These are phyloP conservation scores for Micractinium conductrix DNA, from an alignment of 139 green algal genomes.

Conservation along the genomic window DNA sequence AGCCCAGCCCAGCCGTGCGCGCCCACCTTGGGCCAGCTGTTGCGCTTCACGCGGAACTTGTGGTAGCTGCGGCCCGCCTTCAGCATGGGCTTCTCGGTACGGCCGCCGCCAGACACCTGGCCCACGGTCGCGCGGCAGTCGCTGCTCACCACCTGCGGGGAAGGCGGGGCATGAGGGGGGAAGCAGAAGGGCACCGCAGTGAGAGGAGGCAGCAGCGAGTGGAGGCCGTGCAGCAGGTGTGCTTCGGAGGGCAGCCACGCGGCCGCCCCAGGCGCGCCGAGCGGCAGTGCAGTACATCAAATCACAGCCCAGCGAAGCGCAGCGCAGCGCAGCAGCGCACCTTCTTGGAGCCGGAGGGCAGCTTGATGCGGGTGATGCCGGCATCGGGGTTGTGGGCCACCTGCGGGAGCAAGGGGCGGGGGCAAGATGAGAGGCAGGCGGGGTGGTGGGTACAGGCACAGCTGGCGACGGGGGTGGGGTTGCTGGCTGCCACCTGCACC, in stretches of 20 bases:
- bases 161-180: background rate
- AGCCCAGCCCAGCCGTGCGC: too few relatives aligned
- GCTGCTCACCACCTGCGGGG: constrained; percentile 83
- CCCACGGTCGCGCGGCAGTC: constrained; percentile 94
- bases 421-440: too few relatives aligned
- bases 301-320: background rate
- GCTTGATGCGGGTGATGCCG: constrained; percentile 98
- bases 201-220: background rate
- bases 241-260: background rate
- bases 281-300: background rate
- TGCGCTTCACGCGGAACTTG: constrained; percentile 98
- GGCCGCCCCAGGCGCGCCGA: too few relatives aligned
- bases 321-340: constrained; percentile 31
- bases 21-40: constrained; percentile 83
- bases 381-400: constrained; percentile 98
- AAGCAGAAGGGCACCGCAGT: background rate
- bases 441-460: too few relatives aligned
- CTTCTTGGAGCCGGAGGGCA: constrained; percentile 99
- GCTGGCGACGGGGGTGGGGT: too few relatives aligned
- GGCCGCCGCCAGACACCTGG: constrained; percentile 96
- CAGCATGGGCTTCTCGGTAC: constrained; percentile 99
- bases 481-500: too few relatives aligned
- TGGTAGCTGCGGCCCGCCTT: constrained; percentile 97
- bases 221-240: background rate
- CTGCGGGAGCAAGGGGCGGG: too few relatives aligned